Percentiles rank a stretch among this genome's conserved stretches.
These are phyloP conservation scores for Panus rudis DNA, from an alignment of 768 basidiomycete genomes.

Conservation along the genomic window DNA sequence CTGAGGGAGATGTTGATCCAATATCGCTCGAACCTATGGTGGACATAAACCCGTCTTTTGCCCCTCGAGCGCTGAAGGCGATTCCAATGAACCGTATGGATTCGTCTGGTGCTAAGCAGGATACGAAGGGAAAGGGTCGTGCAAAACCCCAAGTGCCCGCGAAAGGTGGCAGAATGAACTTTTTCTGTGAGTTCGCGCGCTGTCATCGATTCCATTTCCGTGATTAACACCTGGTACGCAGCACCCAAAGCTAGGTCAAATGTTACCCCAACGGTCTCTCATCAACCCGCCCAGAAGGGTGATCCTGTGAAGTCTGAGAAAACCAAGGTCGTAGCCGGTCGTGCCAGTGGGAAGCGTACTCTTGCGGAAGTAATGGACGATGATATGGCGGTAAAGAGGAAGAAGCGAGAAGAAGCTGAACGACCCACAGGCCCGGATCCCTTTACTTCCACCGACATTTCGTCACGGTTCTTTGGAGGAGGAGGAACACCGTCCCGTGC, in stretches of 20 bases:
- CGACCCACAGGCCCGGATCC: slow-evolving; percentile 8
- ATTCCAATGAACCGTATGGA: slow-evolving; percentile 17
- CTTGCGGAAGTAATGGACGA: slow-evolving; percentile 64
- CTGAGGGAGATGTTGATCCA: slow-evolving; percentile 66
- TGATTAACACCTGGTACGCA: slow-evolving; percentile 3
- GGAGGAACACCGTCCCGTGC: too few species aligned
- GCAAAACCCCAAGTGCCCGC: slow-evolving; percentile 13
- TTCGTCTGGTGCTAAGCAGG: slow-evolving; percentile 15
- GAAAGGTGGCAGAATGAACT: slow-evolving; percentile 33
- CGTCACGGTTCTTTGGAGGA: slow-evolving; percentile 20
- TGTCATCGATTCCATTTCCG: slow-evolving; percentile 1
- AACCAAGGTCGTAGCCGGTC: slow-evolving; percentile 37
- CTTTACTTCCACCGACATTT: slow-evolving; percentile 5
- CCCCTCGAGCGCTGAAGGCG: slow-evolving; percentile 46
- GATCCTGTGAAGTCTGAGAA: too few species aligned
- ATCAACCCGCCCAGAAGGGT: slow-evolving; percentile 11
- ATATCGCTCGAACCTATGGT: slow-evolving; percentile 58
- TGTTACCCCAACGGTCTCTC: slow-evolving; percentile 3
- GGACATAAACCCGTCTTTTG: slow-evolving; percentile 69
- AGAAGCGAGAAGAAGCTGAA: slow-evolving; percentile 29
- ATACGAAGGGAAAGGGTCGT: slow-evolving; percentile 44
- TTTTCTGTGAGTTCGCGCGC: slow-evolving; percentile 57
- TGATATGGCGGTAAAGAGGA: slow-evolving; percentile 48
- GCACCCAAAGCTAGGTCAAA: slow-evolving; percentile 7
- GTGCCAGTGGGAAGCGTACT: slow-evolving; percentile 70